Percentiles rank a stretch among this genome's conserved stretches.
Evolutionary conservation across 2,329 filamentous ascomycete species (phyloP).

Genomic region (Aspergillus spinulosporus): DNA sequence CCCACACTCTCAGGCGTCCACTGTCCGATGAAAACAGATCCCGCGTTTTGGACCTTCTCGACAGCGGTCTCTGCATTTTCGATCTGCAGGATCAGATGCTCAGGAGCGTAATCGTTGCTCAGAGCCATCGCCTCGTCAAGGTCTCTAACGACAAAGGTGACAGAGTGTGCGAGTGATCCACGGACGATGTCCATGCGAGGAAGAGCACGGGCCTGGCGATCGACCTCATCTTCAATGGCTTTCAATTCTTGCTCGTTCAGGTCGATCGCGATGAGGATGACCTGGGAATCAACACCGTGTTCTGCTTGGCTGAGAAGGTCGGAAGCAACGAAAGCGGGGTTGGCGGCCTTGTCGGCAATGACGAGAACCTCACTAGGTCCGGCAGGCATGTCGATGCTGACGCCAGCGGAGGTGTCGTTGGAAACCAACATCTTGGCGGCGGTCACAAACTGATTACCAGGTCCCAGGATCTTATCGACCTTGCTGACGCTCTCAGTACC

Average conservation of each 20-base stretch:
- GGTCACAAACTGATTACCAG: constrained; percentile 97
- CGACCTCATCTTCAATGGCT: constrained; percentile 88
- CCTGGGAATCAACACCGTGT: constrained; percentile 94
- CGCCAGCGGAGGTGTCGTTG: constrained; percentile 93
- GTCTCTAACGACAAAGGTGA: constrained; percentile 74
- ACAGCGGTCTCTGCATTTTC: constrained; percentile 72
- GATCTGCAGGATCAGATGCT: constrained; percentile 92
- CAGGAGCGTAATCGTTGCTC: constrained; percentile 93
- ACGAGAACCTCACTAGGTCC: constrained; percentile 97
- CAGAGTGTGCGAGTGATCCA: constrained; percentile 84
- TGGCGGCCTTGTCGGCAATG: constrained; percentile 81
- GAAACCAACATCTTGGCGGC: constrained; percentile 98
- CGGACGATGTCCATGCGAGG: constrained; percentile 91
- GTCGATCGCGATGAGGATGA: constrained; percentile 83
- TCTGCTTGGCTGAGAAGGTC: constrained; percentile 95
- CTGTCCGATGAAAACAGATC: constrained; percentile 90
- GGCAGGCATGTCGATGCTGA: constrained; percentile 97
- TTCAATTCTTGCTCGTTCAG: constrained; percentile 69
- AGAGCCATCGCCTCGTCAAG: constrained; percentile 73
- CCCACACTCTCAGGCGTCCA: constrained; percentile 99
- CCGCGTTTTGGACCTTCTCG: constrained; percentile 83
- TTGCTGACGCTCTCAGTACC: constrained; percentile 92
- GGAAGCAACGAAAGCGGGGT: constrained; percentile 92
- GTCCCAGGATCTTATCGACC: constrained; percentile 97
- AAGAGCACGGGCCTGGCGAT: constrained; percentile 80